Evolutionary conservation across 352 stramenopile species (phyloP).

Genomic region (Globisporangium parvum): DNA sequence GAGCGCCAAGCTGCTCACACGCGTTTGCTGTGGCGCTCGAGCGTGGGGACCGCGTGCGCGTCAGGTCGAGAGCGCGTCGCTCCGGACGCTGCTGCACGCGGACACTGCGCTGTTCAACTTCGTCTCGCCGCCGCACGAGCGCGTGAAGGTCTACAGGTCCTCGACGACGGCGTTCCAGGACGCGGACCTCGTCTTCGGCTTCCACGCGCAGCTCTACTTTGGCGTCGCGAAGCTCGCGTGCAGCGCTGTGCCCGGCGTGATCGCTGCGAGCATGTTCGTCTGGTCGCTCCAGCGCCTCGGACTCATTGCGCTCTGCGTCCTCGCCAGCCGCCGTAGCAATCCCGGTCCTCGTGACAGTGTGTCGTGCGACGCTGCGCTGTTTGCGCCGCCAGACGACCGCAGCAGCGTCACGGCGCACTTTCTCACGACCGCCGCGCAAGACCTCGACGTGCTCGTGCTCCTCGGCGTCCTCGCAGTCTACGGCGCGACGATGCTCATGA

Average conservation of each 20-base stretch:
- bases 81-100: constrained; percentile 28
- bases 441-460: constrained; percentile 40
- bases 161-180: constrained; percentile 14
- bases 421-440: constrained; percentile 8
- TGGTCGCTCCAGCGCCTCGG: constrained; percentile 39
- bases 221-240: constrained; percentile 41
- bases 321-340: constrained; percentile 5
- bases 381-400: neutral
- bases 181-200: constrained; percentile 18
- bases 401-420: constrained; percentile 1
- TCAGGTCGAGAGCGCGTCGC: constrained; percentile 20
- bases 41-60: constrained; percentile 4
- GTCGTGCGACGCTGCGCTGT: constrained; percentile 1
- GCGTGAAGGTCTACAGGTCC: constrained; percentile 37
- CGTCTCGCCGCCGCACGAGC: constrained; percentile 33
- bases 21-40: too few species aligned
- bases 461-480: constrained; percentile 43
- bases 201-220: constrained; percentile 58
- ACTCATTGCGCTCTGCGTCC: constrained; percentile 12
- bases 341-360: too few species aligned
- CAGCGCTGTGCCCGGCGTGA: constrained; percentile 31
- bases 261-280: constrained; percentile 37
- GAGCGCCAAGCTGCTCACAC: constrained; percentile 16
- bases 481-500: constrained; percentile 36
- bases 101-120: constrained; percentile 63